Evolutionary conservation across 2,329 filamentous ascomycete genomes (phyloP), one percentile per base, ranked within the genome.

Genomic region (Stagonosporopsis rhizophila): DNA sequence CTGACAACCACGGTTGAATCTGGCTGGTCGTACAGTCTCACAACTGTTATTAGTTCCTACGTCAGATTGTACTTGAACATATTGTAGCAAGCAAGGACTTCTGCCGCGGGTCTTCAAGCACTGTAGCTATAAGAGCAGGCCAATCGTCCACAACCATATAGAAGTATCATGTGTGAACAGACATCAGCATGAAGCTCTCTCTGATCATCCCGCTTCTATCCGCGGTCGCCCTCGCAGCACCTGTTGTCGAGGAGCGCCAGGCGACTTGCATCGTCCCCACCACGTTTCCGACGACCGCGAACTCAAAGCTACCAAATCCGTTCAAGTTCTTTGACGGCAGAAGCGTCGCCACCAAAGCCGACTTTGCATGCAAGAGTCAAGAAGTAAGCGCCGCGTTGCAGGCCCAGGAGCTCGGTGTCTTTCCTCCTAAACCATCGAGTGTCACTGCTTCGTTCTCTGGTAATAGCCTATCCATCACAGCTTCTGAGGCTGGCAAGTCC

Each of bases 291-390:
- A 67, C 62, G 14, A 67, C 68, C 6, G 45, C 58, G 8, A 73
- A 70, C 49, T 44, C 70, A 12, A 76, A 76, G 56, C 60, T 77
- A 23, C 75, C 75, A 19, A 71, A 77, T 25, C 75, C 75, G 5
- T 77, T 77, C 67, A 72, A 66, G 32, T 76, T 77, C 58, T 72
- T 72, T 56, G 66, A 73, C 40, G 75, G 74, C 34, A 70, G 61
- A 19, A 62, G 63, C 23, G 73, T 78, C 38, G 68, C 69, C 15
- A 75, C 73, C 30, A 69, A 72, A 52, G 67, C 64, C 1, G 68
- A 76, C 32, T 77, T 72, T 49, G 61, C 60, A 19, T 78, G 75
- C 58, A 75, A 72, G 58, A 74, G 76, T 54, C 63, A 70, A 50
- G 75, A 78, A 53, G 68, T 78, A 14, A 68, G 58, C 56, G 73